Base-by-base conservation (phyloP, 1,284 basidiomycete species). In the Trametes versicolor region DNA sequence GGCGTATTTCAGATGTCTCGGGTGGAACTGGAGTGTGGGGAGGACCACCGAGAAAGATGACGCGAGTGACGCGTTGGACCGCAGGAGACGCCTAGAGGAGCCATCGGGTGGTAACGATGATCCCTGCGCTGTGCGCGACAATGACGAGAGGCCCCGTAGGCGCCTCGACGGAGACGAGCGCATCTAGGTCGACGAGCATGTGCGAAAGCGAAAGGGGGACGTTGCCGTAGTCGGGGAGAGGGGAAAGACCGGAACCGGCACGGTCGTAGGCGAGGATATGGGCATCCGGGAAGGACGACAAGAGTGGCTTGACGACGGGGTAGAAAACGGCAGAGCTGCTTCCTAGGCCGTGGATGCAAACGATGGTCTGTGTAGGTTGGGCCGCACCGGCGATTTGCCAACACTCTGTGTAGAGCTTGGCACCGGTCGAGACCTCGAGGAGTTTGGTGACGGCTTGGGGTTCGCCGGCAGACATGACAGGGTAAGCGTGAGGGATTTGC, bases 71-170 rank as follows among this genome's bases (percentile, higher is more conserved):
- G 29, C 58, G 62, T 7, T 53, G 7, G 51, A 58, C 54, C 15
- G 56, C 47, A 29, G 58, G 25, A 32, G 61, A 58, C 15, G 57
- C 25, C 4, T 51, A 29, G 47, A 55, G 15, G 19, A 63, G 56
- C 55, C 50, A 60, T 23, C 60, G 61, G n/a, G 58, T 10, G 23
- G 58, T 25, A n/a, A 65, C 23, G 36, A 63, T 12, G 15, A 65
- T 68, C 15, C 63, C 58, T 8, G 56, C 66, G 58, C 61, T 68
- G 39, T 67, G 66, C 13, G 58, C 64, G 23, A 68, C 48, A 47
- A 70, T 9, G 36, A 51, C 50, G 27, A 64, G 34, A 23, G 43
- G 54, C 0, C 67, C 62, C 5, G 56, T 55, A 2, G 65, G 41
- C n/a, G 53, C 56, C 21, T 62, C 52, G 3, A 32, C 19, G 8